Base-by-base conservation (phyloP, 2,329 filamentous ascomycete species). In the Fusarium aywerte region DNA sequence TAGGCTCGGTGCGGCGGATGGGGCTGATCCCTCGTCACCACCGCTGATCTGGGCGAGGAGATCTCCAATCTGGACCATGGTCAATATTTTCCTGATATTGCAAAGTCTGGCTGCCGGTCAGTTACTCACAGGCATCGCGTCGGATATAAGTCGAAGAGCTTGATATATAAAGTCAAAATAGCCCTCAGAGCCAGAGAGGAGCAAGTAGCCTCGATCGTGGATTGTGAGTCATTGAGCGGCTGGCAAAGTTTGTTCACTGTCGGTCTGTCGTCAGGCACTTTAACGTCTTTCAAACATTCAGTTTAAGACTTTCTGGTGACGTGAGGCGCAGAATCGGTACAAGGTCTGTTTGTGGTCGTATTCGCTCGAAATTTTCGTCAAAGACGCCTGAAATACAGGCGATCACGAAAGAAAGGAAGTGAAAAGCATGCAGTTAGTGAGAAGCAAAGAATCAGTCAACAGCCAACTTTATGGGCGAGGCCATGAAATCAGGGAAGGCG, bases 31-130 rank as follows among this genome's bases (percentile, higher is more conserved):
- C 51, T 83, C 81, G 50, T 83, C 81, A 65, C 83, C 87, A 66
- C 81, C 87, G 67, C 81, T 85, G 68, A 90, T 90, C 74, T 87
- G 84, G 68, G 86, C 87, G 32, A 78, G 69, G 48, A 78, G 72
- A 60, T 78, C 77, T 66, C 76, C 75, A 51, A 78, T 78, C 77
- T 78, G 47, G 33, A 40, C 35, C 56, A 68, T 58, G 43, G 62
- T 74, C 49, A 74, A 60, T 45, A 56, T 68, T 68, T 70, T 49
- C 52, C 36, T 57, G 60, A 60, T 51, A 39, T 18, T 42, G 32
- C 38, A 16, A 48, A 50, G 27, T 49, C 45, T 51, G 33, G 42
- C 32, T 38, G 40, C 44, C 21, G 23, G 42, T 36, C 32, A 50
- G 61, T 55, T 54, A 69, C 75, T 72, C 54, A 77, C 75, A 59